Conservation (phyloP, 441 rosid genomes). For the Flueggea neowawraea region DNA sequence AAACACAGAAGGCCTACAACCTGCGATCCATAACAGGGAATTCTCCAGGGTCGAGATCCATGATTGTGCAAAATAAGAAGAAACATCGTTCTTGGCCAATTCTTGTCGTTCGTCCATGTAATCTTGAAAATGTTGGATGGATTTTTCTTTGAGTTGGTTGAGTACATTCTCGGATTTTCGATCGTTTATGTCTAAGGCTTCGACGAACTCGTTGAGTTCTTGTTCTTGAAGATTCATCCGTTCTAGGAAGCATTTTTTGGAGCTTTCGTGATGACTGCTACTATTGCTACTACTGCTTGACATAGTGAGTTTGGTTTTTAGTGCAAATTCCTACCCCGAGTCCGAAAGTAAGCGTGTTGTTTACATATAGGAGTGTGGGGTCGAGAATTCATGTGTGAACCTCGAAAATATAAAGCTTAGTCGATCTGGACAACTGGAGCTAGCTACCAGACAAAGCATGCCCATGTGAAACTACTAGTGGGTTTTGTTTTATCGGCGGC, state of each 20-base stretch:
- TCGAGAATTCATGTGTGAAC: too few relatives aligned
- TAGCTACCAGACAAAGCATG: too few relatives aligned
- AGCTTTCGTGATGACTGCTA: neutral
- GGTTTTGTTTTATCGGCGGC: too few relatives aligned
- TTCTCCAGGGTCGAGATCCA: slow-evolving; percentile 46
- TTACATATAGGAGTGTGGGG: too few relatives aligned
- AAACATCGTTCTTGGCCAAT: slow-evolving; percentile 17
- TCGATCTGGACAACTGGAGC: too few relatives aligned
- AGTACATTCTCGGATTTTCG: neutral
- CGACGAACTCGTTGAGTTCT: slow-evolving; percentile 28
- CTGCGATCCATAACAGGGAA: slow-evolving; percentile 43
- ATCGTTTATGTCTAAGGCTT: slow-evolving; percentile 6
- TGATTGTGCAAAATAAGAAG: slow-evolving; percentile 30
- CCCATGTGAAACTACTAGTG: too few relatives aligned
- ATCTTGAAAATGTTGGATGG: slow-evolving; percentile 20
- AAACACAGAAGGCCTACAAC: slow-evolving; percentile 46
- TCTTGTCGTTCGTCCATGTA: slow-evolving; percentile 20
- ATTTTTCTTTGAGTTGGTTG: slow-evolving; percentile 13
- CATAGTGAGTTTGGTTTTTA: neutral
- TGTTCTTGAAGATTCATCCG: slow-evolving; percentile 41
- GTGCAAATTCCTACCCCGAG: too few relatives aligned
- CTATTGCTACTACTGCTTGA: neutral
- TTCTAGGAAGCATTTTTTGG: slow-evolving; percentile 22
- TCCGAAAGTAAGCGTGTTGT: too few relatives aligned
- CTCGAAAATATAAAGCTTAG: too few relatives aligned